phyloP scores from a whole-genome alignment of 495 filamentous ascomycete genomes.

The Penicillium dipodomyicola region DNA sequence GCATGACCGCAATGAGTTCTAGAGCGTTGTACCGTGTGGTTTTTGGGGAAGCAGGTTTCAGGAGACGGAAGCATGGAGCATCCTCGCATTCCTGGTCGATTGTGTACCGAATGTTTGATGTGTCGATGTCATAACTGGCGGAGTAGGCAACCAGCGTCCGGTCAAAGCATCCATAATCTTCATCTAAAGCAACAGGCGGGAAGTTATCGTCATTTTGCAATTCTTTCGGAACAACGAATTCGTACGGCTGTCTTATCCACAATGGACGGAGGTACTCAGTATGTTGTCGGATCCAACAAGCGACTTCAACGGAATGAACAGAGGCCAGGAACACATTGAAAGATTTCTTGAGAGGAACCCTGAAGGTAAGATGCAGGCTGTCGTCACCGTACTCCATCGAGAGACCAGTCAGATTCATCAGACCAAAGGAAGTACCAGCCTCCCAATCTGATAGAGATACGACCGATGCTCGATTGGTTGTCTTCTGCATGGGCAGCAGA shows the following conservation, averaged over 20 bases:
- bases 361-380: conserved; percentile 81
- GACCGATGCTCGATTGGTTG: conserved; percentile 52
- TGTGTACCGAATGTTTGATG: conserved; percentile 71
- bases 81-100: conserved; percentile 76
- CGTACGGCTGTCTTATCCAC: conserved; percentile 72
- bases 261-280: conserved; percentile 79
- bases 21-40: conserved; percentile 61
- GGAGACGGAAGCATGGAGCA: conserved; percentile 78
- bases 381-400: conserved; percentile 73
- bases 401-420: conserved; percentile 70
- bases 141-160: conserved; percentile 85
- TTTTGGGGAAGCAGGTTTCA: conserved; percentile 58
- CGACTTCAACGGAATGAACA: conserved; percentile 71
- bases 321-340: conserved; percentile 75
- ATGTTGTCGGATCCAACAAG: conserved; percentile 66
- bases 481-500: conserved; percentile 69
- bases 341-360: conserved; percentile 61
- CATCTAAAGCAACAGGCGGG: conserved; percentile 58
- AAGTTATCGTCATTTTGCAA: conserved; percentile 61
- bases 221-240: conserved; percentile 59
- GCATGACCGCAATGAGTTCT: conserved; percentile 82
- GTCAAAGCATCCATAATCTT: conserved; percentile 78
- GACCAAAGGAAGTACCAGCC: conserved; percentile 59
- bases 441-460: conserved; percentile 51
- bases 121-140: conserved; percentile 69